Evolutionary conservation across 2,329 filamentous ascomycete genomes (phyloP), one percentile per base, ranked within the genome.

Genomic region (Pseudopyricularia cyperi): DNA sequence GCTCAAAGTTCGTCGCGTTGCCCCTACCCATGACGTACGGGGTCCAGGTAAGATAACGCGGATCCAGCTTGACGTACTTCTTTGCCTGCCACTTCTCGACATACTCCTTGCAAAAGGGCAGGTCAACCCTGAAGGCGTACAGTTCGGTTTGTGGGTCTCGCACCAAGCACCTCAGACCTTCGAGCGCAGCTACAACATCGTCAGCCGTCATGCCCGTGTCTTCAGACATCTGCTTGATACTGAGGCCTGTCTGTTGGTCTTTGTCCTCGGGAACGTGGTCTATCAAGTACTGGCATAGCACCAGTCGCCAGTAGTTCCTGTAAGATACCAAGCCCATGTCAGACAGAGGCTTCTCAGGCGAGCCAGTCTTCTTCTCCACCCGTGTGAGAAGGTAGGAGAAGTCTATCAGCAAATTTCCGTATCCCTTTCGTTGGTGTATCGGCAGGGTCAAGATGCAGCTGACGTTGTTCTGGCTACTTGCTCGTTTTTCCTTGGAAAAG

Each of bases 301-400:
- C 76, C 9, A 95, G 72, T 19, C 93, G 84, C 93, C 93, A 98
- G 66, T 98, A 98, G 61, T 95, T 96, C 46, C 93, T 82, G 64
- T 98, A 98, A 2, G 91, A 97, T 4, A 97, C 91, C 37, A 98
- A 70, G 3, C 93, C 93, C 89, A 98, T 96, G 63, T 98, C 93
- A 0, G 93, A 97, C 3, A 98, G 76, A 0, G 93, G 93, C 67
- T 98, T 98, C 66, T 98, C 93, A 0, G 93, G 93, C 1, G 91
- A 96, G 9, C 93, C 93, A 0, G 89, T 94, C 67, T 96, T 95
- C 60, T 84, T 80, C 68, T 98, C 93, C 1, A 94, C 88, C 50
- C 89, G 82, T 0, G 94, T 97, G 47, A 98, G 79, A 7, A 98
- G 82, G 63, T 98, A 98, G 1, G 93, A 98, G 65, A 98, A 98